Evolutionary conservation across 2,329 filamentous ascomycete species (phyloP), one percentile per base, ranked within the genome.

Genomic region (Aspergillus sp.): DNA sequence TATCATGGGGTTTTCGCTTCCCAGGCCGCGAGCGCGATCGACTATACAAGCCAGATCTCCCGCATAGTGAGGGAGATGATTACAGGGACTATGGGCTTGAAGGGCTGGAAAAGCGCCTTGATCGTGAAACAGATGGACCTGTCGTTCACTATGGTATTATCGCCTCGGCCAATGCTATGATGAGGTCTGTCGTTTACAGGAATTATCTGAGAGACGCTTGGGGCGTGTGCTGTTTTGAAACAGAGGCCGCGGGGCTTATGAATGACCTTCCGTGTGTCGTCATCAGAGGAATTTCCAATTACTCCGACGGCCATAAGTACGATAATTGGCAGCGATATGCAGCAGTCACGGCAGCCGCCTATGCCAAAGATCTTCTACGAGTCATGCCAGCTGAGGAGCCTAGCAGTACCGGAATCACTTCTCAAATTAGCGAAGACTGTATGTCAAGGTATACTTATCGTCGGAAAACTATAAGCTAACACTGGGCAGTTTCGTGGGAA

Each of bases 131-230:
- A 0, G 39, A 52, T 38, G 13, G 15, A 6, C 58, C 58, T 13
- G 38, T 15, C 3, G 53, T 72, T 4, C 68, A 71, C 54, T 71
- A 70, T 53, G 70, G 70, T 4, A 25, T 63, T 8, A 70, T 72
- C 39, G 67, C 66, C 3, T 71, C 69, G 1, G 70, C 59, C 4
- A 68, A 72, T 43, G 56, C 51, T 19, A 39, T 70, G 1, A 65
- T 72, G n/a, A 68, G 65, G 51, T 58, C 67, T 19, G 63, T 62
- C 6, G 12, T 45, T 2, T 41, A 45, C 12, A 50, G 67, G n/a
- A 64, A 72, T 43, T 12, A 50, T 23, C 62, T 59, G 36, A 48
- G 25, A 12, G 55, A 51, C 17, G 50, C 47, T 2, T 58, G 62
- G 17, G 47, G 54, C 6, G 58, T 63, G 2, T 41, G 65, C 7